Percentiles rank a stretch among this genome's conserved stretches.
Conservation (phyloP, 164 flowering plant genomes). For the Umbilicus rupestris region DNA sequence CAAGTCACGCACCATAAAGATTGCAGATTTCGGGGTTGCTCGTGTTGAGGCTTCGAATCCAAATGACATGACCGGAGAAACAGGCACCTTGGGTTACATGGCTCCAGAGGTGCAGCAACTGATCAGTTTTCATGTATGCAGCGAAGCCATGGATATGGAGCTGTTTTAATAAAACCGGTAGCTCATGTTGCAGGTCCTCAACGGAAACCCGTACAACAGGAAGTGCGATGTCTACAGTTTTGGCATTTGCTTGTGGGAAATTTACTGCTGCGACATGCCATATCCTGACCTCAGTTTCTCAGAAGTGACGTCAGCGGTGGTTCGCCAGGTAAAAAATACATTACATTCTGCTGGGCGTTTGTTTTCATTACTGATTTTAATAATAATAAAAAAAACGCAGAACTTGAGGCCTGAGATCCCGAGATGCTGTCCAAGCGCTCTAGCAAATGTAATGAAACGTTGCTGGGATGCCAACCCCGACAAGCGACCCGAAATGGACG, state of each 20-base stretch:
- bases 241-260: slow-evolving; percentile 97
- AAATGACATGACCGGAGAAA: slow-evolving; percentile 97
- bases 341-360: too few relatives aligned
- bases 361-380: too few relatives aligned
- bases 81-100: slow-evolving; percentile 98
- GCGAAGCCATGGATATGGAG: too few relatives aligned
- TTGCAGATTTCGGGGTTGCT: slow-evolving; percentile 98
- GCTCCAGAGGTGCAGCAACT: slow-evolving; percentile 78
- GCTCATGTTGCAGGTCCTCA: slow-evolving; percentile 59
- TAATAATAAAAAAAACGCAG: slow-evolving; percentile 43
- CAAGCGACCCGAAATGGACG: slow-evolving; percentile 96
- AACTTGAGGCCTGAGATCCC: slow-evolving; percentile 94
- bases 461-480: slow-evolving; percentile 98
- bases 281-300: slow-evolving; percentile 97
- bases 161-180: slow-evolving; percentile 1
- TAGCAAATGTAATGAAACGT: slow-evolving; percentile 81
- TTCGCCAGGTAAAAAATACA: slow-evolving; percentile 89
- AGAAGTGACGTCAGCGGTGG: slow-evolving; percentile 89
- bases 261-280: slow-evolving; percentile 98
- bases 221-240: slow-evolving; percentile 98
- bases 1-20: slow-evolving; percentile 72
- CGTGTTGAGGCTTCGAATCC: slow-evolving; percentile 97
- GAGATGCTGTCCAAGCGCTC: slow-evolving; percentile 80
- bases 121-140: neutral
- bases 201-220: slow-evolving; percentile 86